Percentiles rank a stretch among this genome's conserved stretches.
These are phyloP conservation scores for Rhizophora apiculata DNA, from an alignment of 345 rosid species.

Conservation along the genomic window DNA sequence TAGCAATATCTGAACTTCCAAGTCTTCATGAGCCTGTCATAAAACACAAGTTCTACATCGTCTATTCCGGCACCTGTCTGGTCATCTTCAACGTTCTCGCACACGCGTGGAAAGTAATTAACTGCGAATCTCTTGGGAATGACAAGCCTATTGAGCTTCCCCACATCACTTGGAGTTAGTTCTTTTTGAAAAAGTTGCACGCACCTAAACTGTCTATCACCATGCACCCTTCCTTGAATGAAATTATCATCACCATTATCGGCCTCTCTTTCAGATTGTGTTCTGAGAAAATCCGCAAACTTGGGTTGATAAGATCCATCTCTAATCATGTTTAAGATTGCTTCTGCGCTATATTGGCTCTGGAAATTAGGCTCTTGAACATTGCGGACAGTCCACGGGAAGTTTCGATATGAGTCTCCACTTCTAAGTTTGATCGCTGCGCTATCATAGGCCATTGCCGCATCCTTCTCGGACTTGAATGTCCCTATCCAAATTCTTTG, in stretches of 20 bases:
- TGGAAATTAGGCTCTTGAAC: constrained; percentile 51
- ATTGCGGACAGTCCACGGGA: constrained; percentile 47
- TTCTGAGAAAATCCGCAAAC: constrained; percentile 17
- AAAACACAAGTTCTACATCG: constrained; percentile 21
- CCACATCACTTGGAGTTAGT: constrained; percentile 31
- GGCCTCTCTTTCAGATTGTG: constrained; percentile 7
- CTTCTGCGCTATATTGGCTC: constrained; percentile 28
- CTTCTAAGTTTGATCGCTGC: constrained; percentile 49
- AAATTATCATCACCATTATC: not conserved
- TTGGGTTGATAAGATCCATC: constrained; percentile 23
- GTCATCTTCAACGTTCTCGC: constrained; percentile 4
- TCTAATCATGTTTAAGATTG: constrained; percentile 54
- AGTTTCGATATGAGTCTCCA: constrained; percentile 52
- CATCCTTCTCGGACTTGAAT: constrained; percentile 50
- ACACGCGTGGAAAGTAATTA: constrained; percentile 19
- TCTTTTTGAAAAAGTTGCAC: constrained; percentile 24
- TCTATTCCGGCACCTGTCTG: constrained; percentile 2
- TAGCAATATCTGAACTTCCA: constrained; percentile 32
- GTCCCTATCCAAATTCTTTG: constrained; percentile 62
- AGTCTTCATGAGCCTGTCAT: constrained; percentile 23
- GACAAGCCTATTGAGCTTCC: constrained; percentile 29
- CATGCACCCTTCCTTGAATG: not conserved
- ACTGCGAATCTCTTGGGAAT: constrained; percentile 30
- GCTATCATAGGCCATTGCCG: constrained; percentile 66
- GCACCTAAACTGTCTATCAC: constrained; percentile 6